Evolutionary conservation across 768 basidiomycete species (phyloP).

Genomic region (Daedalea quercina): DNA sequence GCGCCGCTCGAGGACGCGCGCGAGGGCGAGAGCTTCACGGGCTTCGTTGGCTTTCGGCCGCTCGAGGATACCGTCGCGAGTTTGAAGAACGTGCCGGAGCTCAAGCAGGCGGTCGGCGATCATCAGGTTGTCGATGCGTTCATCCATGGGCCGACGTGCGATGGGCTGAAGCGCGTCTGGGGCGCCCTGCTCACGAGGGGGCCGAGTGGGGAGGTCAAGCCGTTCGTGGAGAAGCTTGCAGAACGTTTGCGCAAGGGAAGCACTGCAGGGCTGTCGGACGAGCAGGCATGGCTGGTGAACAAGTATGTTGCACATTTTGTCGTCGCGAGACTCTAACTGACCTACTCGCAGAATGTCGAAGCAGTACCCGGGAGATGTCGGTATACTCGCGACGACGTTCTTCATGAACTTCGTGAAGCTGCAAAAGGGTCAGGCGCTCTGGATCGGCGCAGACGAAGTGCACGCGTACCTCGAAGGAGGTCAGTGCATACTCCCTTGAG

Average conservation of each 20-base stretch:
- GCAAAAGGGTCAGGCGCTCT: conserved; percentile 44
- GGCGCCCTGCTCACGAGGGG: conserved; percentile 30
- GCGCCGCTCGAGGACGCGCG: conserved; percentile 23
- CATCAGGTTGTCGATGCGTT: conserved; percentile 27
- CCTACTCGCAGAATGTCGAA: conserved; percentile 22
- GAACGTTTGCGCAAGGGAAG: conserved; percentile 13
- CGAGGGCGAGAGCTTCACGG: conserved; percentile 20
- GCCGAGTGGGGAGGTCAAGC: conserved; percentile 24
- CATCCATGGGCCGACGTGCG: conserved; percentile 22
- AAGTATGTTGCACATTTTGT: conserved; percentile 9
- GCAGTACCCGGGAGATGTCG: conserved; percentile 50
- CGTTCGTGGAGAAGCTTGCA: conserved; percentile 27
- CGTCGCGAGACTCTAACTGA: neutral
- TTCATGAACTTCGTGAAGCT: conserved; percentile 47
- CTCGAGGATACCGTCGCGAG: conserved; percentile 35
- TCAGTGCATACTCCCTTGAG: conserved; percentile 16
- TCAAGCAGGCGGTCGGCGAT: conserved; percentile 31
- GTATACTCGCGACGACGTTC: conserved; percentile 43
- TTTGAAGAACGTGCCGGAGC: conserved; percentile 38
- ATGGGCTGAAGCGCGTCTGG: conserved; percentile 34
- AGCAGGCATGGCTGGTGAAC: conserved; percentile 28
- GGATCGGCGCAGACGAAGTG: conserved; percentile 48
- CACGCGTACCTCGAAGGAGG: conserved; percentile 56
- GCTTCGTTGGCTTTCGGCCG: conserved; percentile 51
- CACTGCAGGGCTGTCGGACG: conserved; percentile 14